Percentiles rank a stretch among this genome's conserved stretches.
These are phyloP conservation scores for Trichosporon asahii DNA, from an alignment of 1,284 basidiomycete species.

Conservation along the genomic window DNA sequence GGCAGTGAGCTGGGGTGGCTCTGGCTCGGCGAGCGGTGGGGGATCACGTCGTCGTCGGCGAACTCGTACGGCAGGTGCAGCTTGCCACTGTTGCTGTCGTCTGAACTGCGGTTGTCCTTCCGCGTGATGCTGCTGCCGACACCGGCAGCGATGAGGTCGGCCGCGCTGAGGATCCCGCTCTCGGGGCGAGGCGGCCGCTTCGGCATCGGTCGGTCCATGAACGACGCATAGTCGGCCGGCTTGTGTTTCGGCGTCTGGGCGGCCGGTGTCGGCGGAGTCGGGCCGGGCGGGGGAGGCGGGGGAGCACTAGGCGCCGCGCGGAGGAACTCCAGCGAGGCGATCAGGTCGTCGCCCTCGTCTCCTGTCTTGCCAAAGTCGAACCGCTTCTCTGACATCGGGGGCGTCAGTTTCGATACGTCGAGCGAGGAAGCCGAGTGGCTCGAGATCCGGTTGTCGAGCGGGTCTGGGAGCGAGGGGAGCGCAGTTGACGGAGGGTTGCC, in stretches of 20 bases:
- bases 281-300: neutral
- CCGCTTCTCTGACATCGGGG: neutral
- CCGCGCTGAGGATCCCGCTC: neutral
- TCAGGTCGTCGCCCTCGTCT: neutral
- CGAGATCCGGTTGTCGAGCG: neutral
- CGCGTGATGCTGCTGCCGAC: neutral
- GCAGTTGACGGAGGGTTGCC: neutral
- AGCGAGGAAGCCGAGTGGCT: neutral
- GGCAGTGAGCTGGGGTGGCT: neutral
- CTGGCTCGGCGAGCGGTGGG: neutral
- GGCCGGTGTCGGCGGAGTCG: neutral
- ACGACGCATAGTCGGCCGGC: neutral
- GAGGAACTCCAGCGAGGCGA: neutral
- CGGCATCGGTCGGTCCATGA: neutral
- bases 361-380: neutral
- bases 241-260: neutral
- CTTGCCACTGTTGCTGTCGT: neutral
- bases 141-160: neutral
- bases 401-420: neutral
- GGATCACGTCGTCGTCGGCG: neutral
- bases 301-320: neutral
- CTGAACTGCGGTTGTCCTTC: neutral
- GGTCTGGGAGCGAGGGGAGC: neutral
- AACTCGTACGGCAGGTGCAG: constrained; percentile 3
- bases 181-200: neutral